phyloP scores from a whole-genome alignment of 306 rosid species.

The Pterocarpus macrocarpus region DNA sequence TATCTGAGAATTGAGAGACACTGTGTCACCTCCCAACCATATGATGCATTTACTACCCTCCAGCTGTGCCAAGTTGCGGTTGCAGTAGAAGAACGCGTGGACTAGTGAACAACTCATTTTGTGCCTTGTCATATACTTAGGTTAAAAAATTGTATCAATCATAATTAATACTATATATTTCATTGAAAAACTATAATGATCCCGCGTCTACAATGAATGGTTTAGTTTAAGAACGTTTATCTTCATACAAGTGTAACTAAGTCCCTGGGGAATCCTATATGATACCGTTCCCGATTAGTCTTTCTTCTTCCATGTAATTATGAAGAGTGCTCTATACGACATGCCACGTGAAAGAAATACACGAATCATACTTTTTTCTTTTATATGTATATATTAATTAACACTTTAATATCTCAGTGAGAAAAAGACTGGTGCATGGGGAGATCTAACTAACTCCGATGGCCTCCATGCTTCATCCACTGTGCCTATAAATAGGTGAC shows the following conservation, averaged over 20 bases:
- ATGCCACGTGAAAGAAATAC: background rate
- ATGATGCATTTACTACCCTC: constrained; percentile 28
- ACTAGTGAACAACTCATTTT: background rate
- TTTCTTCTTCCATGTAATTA: no score
- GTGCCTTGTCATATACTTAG: background rate
- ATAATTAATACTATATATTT: background rate
- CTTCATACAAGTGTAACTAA: background rate
- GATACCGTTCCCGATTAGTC: no score
- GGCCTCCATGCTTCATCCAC: background rate
- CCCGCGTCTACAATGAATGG: background rate
- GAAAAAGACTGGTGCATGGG: constrained; percentile 19
- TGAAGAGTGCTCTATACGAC: background rate
- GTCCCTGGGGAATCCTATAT: background rate
- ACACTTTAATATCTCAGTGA: constrained; percentile 1
- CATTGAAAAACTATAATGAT: background rate
- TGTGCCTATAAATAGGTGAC: constrained; percentile 31
- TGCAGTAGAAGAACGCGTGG: background rate
- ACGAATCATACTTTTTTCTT: background rate
- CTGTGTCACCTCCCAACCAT: constrained; percentile 27
- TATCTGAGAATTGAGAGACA: constrained; percentile 7
- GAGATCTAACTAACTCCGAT: background rate
- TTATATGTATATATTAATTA: background rate
- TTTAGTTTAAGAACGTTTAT: background rate
- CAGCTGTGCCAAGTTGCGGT: constrained; percentile 11
- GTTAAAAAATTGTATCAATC: background rate